phyloP scores from a whole-genome alignment of 164 flowering plant genomes.

The Umbilicus rupestris region DNA sequence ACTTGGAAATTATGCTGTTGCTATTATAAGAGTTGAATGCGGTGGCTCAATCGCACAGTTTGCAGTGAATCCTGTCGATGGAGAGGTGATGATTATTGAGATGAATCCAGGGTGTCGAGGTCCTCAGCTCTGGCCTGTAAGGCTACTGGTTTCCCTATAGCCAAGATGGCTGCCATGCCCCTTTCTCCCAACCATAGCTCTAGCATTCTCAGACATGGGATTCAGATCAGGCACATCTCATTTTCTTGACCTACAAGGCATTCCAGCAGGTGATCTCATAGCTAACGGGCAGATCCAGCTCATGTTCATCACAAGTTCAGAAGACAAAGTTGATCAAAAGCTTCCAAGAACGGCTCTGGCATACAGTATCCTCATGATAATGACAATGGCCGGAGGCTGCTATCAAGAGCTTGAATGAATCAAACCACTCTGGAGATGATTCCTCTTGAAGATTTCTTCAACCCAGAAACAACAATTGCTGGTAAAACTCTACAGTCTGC shows the following conservation, averaged over 20 bases:
- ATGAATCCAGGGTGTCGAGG: constrained; percentile 99
- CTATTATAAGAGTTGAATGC: constrained; percentile 94
- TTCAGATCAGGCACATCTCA: constrained; percentile 78
- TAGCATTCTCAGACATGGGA: constrained; percentile 52
- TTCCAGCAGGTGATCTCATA: constrained; percentile 78
- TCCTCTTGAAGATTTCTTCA: constrained; percentile 81
- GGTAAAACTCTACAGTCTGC: constrained; percentile 1
- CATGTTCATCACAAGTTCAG: constrained; percentile 92
- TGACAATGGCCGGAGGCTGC: constrained; percentile 89
- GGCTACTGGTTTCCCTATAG: constrained; percentile 98
- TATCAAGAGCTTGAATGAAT: constrained; percentile 64
- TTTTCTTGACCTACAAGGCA: constrained; percentile 55
- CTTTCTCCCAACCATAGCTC: constrained; percentile 50
- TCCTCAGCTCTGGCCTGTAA: constrained; percentile 96
- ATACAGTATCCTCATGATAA: constrained; percentile 75
- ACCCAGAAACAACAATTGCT: not conserved
- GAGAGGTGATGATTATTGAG: constrained; percentile 97
- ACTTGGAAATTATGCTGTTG: constrained; percentile 79
- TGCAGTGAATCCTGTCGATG: constrained; percentile 83
- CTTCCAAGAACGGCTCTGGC: constrained; percentile 88
- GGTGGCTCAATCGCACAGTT: constrained; percentile 98
- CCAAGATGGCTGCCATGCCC: constrained; percentile 98
- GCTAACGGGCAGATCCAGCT: constrained; percentile 80
- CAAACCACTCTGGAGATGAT: constrained; percentile 46
- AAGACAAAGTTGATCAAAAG: constrained; percentile 65